Evolutionary conservation across 805 yeast species (phyloP), one percentile per base, ranked within the genome.

Genomic region (Yamadazyma sp.): DNA sequence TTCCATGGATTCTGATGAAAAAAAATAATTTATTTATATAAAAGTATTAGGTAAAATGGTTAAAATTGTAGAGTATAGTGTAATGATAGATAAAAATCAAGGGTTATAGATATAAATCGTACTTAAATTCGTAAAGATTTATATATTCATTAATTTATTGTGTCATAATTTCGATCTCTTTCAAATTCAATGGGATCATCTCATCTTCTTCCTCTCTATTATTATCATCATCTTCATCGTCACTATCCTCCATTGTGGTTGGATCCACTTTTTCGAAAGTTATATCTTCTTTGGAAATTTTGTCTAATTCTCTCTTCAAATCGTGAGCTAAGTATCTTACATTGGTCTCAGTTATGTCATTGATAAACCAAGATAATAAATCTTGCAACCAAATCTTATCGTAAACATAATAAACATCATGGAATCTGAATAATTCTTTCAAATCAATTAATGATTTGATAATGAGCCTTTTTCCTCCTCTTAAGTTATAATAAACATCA

Each of bases 331-430:
- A 57, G 27, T 74, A 70, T 37, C 86, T 65, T 17, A 87, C 51
- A 16, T 74, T 70, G 24, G 58, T 65, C 44, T 82, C 89, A 42
- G 69, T 69, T 25, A 86, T 78, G 34, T 76, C 79, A 38, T 73
- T 61, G 15, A 83, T 65, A 12, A 83, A 55, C 95, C 95, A 89
- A 11, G 81, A 65, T 38, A 85, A 71, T 43, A 86, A 64, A 54
- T 89, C 96, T 48, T 84, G 87, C 4, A 87, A 46, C 67, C 86
- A 70, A 0, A 88, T 70, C 51, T 77, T 78, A 52, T 84, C 84
- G 55, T 89, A 89, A 5, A 86, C 87, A 52, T 87, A 86, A 54
- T 87, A 87, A 14, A 82, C 73, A 50, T 87, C 95, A 52, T 87
- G 95, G 52, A 64, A 82, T 40, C 96, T 70, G 57, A 89, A 89